phyloP scores from a whole-genome alignment of 495 filamentous ascomycete genomes.

The Penicillium bovifimosum region DNA sequence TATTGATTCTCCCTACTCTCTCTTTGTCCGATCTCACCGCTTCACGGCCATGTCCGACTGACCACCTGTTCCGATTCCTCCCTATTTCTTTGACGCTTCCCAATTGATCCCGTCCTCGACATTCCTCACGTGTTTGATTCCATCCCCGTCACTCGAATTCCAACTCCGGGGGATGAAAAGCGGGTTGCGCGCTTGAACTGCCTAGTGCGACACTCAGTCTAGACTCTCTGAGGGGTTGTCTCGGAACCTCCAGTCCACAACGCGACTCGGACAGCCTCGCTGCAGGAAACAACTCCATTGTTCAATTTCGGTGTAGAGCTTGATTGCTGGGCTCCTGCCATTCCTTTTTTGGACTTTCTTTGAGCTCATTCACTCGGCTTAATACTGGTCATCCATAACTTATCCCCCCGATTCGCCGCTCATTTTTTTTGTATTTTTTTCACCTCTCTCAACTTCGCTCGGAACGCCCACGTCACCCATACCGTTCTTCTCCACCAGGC shows the following conservation, averaged over 20 bases:
- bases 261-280: conserved; percentile 24
- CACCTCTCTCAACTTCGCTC: background rate
- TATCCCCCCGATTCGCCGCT: background rate
- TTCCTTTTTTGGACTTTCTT: conserved; percentile 14
- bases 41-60: conserved; percentile 14
- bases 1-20: conserved; percentile 1
- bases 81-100: conserved; percentile 9
- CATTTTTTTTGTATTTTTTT: background rate
- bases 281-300: conserved; percentile 39
- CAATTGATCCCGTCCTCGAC: conserved; percentile 4
- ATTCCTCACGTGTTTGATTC: conserved; percentile 2
- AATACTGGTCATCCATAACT: background rate
- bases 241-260: conserved; percentile 25
- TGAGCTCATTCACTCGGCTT: background rate
- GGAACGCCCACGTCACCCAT: conserved; percentile 1
- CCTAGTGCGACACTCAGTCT: conserved; percentile 15
- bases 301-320: conserved; percentile 16
- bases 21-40: conserved; percentile 7
- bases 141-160: background rate
- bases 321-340: conserved; percentile 12
- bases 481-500: conserved; percentile 1
- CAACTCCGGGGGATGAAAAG: conserved; percentile 7
- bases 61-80: conserved; percentile 8
- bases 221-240: conserved; percentile 20
- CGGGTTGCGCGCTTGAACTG: conserved; percentile 5